phyloP scores from a whole-genome alignment of 2,329 filamentous ascomycete species.

The Beauveria brongniartii region DNA sequence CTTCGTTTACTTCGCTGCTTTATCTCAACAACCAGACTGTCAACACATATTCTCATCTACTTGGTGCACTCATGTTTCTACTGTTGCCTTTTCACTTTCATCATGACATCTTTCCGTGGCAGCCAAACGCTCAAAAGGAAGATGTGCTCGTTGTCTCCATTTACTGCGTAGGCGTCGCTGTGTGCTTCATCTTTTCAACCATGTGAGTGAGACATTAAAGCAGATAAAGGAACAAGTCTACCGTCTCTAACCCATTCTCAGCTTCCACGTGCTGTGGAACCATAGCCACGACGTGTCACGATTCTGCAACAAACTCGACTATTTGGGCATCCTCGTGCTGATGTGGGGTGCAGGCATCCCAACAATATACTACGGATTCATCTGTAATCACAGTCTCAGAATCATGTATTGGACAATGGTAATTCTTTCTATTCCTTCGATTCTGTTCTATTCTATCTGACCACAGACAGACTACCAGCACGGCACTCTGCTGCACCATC shows the following conservation, averaged over 20 bases:
- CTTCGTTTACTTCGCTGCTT: constrained; percentile 7
- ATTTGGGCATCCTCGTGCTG: constrained; percentile 13
- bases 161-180: constrained; percentile 15
- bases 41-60: constrained; percentile 12
- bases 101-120: background rate
- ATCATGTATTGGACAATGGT: constrained; percentile 15
- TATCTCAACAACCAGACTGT: constrained; percentile 14
- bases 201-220: constrained; percentile 8
- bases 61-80: constrained; percentile 10
- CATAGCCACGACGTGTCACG: background rate
- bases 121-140: background rate
- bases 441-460: background rate
- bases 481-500: constrained; percentile 11
- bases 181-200: constrained; percentile 15
- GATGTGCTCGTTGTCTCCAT: constrained; percentile 13
- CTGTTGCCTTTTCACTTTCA: constrained; percentile 11
- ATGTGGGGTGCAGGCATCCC: constrained; percentile 10
- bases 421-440: background rate
- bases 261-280: constrained; percentile 7
- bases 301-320: constrained; percentile 14
- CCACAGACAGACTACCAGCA: background rate
- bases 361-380: constrained; percentile 13
- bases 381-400: constrained; percentile 12
- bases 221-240: background rate
- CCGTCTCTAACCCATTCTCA: background rate